Evolutionary conservation across 2,329 filamentous ascomycete species (phyloP).

Genomic region (Ascochyta viciae-villosae): DNA sequence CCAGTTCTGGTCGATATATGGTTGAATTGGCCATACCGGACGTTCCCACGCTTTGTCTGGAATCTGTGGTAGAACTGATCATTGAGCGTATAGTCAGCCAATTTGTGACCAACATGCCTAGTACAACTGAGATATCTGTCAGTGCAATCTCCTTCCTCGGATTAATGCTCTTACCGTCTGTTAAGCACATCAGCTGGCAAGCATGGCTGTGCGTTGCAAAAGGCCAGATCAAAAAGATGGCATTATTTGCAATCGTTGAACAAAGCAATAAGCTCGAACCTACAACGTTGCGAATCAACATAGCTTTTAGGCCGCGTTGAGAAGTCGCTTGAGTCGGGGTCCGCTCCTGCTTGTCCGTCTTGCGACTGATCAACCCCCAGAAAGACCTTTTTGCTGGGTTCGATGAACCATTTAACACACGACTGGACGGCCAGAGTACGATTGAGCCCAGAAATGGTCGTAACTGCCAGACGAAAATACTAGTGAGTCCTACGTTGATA

Average conservation of each 20-base stretch:
- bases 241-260: slow-evolving; percentile 46
- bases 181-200: slow-evolving; percentile 48
- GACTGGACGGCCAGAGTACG: not conserved
- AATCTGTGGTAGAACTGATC: not conserved
- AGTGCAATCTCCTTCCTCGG: not conserved
- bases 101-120: slow-evolving; percentile 30
- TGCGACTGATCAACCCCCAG: not conserved
- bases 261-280: slow-evolving; percentile 43
- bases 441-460: slow-evolving; percentile 26
- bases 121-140: slow-evolving; percentile 16
- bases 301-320: slow-evolving; percentile 22
- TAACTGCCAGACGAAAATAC: slow-evolving; percentile 46
- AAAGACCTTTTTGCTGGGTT: not conserved
- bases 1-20: not conserved
- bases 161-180: slow-evolving; percentile 44
- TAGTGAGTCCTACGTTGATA: slow-evolving; percentile 44
- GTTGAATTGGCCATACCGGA: slow-evolving; percentile 1
- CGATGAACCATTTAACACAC: not conserved
- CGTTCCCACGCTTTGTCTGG: not conserved
- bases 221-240: slow-evolving; percentile 33
- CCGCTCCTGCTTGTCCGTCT: not conserved
- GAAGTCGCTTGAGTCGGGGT: not conserved
- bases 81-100: slow-evolving; percentile 27
- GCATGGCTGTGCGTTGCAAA: slow-evolving; percentile 44
- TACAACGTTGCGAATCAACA: slow-evolving; percentile 33